Base-by-base conservation (phyloP, 805 yeast species). In the Starmera dryadoides region DNA sequence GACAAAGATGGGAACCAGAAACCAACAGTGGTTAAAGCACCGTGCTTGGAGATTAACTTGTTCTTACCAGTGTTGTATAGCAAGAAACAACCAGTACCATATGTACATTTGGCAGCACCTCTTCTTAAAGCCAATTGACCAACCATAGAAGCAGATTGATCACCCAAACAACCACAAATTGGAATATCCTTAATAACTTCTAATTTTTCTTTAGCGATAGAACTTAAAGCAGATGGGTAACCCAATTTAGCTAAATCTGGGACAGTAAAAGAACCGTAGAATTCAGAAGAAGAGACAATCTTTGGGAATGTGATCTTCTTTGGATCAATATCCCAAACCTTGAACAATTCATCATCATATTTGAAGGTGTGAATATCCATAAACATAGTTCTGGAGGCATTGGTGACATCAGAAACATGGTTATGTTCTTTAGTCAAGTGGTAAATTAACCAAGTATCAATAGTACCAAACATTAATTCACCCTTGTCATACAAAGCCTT, bases 81-180 rank as follows among this genome's bases (percentile, higher is more conserved):
- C 45, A 89, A 63, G 69, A 89, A 89, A 59, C 95, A 86, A 45
- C 98, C 98, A 2, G 98, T 89, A 46, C 98, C 98, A 55, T 88
- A 89, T 10, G 98, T 89, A 70, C 95, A 87, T 63, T 89, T 89
- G 34, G 96, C 96, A 34, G 82, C 78, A 40, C 96, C 96, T 33
- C 77, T 72, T 46, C 75, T 71, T 52, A 87, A 77, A 2, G 96
- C 96, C 61, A 86, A 63, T 62, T 89, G 96, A 29, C 97, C 98
- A 36, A 88, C 95, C 44, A 91, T 63, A 2, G 97, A 93, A 2
- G 96, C 87, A 40, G 89, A 78, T 66, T 89, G 98, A 64, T 89
- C 98, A 42, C 97, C 97, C 23, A 89, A 69, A 63, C 95, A 86
- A 34, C 96, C 96, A 50, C 86, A 76, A 42, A 89, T 77, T 28